A percentile compares a stretch with the other conserved stretches of the same genome.
Evolutionary conservation across 2,329 filamentous ascomycete species (phyloP).

Genomic region (Paecilomyces sp.): DNA sequence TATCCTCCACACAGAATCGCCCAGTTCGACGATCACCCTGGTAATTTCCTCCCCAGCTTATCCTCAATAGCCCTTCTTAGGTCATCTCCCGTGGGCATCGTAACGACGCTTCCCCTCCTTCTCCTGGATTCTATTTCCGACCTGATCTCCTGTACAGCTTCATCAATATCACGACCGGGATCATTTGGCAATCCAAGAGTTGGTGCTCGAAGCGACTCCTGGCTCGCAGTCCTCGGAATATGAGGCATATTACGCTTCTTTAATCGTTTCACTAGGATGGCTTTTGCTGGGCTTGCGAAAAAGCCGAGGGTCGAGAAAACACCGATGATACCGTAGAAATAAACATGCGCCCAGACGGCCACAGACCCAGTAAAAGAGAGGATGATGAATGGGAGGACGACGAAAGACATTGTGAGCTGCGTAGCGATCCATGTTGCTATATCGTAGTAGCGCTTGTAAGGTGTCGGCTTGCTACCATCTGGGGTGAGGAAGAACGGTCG

Average conservation of each 20-base stretch:
- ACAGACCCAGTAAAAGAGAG: conserved; percentile 66
- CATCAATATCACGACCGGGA: conserved; percentile 65
- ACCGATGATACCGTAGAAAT: conserved; percentile 75
- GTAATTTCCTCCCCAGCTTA: conserved; percentile 40
- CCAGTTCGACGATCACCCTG: not conserved
- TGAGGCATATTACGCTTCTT: conserved; percentile 47
- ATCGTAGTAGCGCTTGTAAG: conserved; percentile 82
- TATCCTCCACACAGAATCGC: conserved; percentile 11
- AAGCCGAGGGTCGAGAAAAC: conserved; percentile 60
- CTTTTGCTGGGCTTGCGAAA: conserved; percentile 73
- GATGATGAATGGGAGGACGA: conserved; percentile 76
- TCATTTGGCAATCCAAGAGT: conserved; percentile 74
- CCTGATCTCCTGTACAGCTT: conserved; percentile 68
- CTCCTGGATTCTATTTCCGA: conserved; percentile 60
- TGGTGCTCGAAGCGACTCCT: conserved; percentile 56
- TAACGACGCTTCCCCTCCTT: conserved; percentile 38
- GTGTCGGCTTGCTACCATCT: conserved; percentile 59
- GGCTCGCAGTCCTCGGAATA: conserved; percentile 43
- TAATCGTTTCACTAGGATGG: conserved; percentile 48
- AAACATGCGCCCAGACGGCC: conserved; percentile 73
- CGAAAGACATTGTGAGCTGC: conserved; percentile 77
- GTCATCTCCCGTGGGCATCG: conserved; percentile 42
- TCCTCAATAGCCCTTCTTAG: conserved; percentile 46
- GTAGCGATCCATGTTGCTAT: conserved; percentile 66
- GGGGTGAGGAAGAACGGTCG: conserved; percentile 89